Base-by-base conservation (phyloP, 140 eudicot genomes). In the Artemisia princeps region DNA sequence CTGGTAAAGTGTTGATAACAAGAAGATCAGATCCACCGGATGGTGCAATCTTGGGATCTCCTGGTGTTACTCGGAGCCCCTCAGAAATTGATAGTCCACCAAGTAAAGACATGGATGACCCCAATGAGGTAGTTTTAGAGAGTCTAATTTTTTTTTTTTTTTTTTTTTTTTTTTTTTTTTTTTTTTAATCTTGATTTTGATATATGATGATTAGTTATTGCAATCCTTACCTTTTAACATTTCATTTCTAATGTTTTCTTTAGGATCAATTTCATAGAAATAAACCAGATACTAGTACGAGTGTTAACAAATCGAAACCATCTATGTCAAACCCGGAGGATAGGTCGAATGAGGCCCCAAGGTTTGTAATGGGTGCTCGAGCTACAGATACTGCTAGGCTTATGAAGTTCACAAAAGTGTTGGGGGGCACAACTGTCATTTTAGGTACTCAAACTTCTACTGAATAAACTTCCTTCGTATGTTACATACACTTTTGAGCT, bases 361-460 rank as follows among this genome's bases (percentile, higher is more conserved):
- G 87, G 76, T 55, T 83, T 28, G 60, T 80, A 67, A 67, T 86
- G 76, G 95, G 89, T 74, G 92, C 84, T 15, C 78, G 94, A 72
- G 89, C 96, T 76, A 83, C 96, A 0, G 98, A 88, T 77, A 88
- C 98, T 63, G 96, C 96, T n/a, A 85, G 96, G 82, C 64, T 92
- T 64, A 72, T 77, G 87, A 92, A 86, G 74, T 92, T 92, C 74
- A 85, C 86, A 12, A 88, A 92, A 78, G 94, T 83, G 60, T 82
- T 92, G 75, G 86, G 96, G 58, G 83, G 77, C 6, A 68, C 89
- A 55, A 78, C 96, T 46, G 95, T 92, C 70, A 79, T 83, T 33
- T 82, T 92, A 86, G 98, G 98, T 92, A 80, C 64, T 17, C 65
- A 6, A 57, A 10, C 22, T 62, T 26, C 55, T 50, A 13, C 49